phyloP scores from a whole-genome alignment of 192 early-diverging fungal species.

The Rhizophlyctis rosea region DNA sequence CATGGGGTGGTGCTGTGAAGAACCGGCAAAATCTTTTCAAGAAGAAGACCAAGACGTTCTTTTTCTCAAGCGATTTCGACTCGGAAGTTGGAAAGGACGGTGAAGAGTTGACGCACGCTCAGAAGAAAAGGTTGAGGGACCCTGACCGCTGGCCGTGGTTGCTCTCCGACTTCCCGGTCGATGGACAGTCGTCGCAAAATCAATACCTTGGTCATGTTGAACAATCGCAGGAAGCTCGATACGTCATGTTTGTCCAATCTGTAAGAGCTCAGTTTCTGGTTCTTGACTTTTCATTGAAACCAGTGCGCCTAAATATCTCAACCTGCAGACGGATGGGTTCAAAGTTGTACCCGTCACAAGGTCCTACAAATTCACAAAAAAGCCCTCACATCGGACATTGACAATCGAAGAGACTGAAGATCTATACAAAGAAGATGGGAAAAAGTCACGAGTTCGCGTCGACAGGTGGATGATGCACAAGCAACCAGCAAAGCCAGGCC shows the following conservation, averaged over 20 bases:
- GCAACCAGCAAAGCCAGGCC: not conserved
- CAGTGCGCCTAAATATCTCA: not conserved
- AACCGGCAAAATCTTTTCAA: conserved; percentile 39
- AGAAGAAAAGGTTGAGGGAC: conserved; percentile 13
- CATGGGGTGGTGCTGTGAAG: conserved; percentile 25
- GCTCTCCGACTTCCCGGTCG: conserved; percentile 27
- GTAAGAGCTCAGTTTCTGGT: not conserved
- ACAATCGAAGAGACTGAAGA: conserved; percentile 52
- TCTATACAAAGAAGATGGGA: conserved; percentile 29
- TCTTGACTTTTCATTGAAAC: too few species aligned
- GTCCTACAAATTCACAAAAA: conserved; percentile 45
- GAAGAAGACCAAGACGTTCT: conserved; percentile 47
- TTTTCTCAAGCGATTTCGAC: conserved; percentile 26
- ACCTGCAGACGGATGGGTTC: conserved; percentile 24
- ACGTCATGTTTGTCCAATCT: not conserved
- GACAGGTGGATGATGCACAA: conserved; percentile 35
- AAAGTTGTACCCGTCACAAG: conserved; percentile 41
- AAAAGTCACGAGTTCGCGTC: conserved; percentile 6
- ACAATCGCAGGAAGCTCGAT: not conserved
- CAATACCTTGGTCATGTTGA: conserved; percentile 35
- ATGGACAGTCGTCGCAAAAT: conserved; percentile 8
- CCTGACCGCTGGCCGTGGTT: conserved; percentile 46
- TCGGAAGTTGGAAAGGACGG: conserved; percentile 19
- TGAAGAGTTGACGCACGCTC: conserved; percentile 6
- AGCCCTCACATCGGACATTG: conserved; percentile 42